Evolutionary conservation across 345 rosid species (phyloP), one percentile per base, ranked within the genome.

Genomic region (Acer negundo): DNA sequence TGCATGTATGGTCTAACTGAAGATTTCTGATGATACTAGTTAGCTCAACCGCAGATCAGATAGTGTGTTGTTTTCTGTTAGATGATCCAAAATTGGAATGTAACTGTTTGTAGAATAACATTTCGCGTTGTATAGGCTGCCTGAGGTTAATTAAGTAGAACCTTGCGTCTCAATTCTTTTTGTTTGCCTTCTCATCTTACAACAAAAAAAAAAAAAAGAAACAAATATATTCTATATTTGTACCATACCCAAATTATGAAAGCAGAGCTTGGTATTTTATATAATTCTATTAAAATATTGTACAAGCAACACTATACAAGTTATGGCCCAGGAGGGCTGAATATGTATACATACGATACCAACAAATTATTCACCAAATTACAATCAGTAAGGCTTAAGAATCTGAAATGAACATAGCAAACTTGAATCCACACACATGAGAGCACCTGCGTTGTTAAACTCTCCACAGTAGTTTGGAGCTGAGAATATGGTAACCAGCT

Each of bases 1-100:
- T 95, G 78, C 98, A 95, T 65, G 97, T 93, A 6, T 95, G 98
- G 97, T 95, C 97, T 22, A 95, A 93, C 79, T 93, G 87, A 90
- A 74, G 63, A 69, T 63, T 68, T 17, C 73, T 17, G 10, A 53
- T 28, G 28, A 35, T 35, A 42, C 46, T 42, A 42, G 46, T 0
- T 42, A 59, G 47, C 28, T 66, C 66, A 16, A 42, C 9, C 26
- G 47, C 82, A 67, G 15, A 24, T 70, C 11, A 75, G 51, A 38
- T 55, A 53, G 20, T 38, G 64, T 65, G 83, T 71, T 46, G 61
- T 2, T 68, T 62, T 61, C 35, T 7, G 17, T 76, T 76, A 76
- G 74, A 69, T 40, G 51, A 76, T 65, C 49, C 61, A 35, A 13
- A 38, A 67, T 11, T 58, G 67, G n/a, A 53, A 66, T 20, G 19